Base-by-base conservation (phyloP, 2,329 filamentous ascomycete genomes). In the Neopestalotiopsis rosae region DNA sequence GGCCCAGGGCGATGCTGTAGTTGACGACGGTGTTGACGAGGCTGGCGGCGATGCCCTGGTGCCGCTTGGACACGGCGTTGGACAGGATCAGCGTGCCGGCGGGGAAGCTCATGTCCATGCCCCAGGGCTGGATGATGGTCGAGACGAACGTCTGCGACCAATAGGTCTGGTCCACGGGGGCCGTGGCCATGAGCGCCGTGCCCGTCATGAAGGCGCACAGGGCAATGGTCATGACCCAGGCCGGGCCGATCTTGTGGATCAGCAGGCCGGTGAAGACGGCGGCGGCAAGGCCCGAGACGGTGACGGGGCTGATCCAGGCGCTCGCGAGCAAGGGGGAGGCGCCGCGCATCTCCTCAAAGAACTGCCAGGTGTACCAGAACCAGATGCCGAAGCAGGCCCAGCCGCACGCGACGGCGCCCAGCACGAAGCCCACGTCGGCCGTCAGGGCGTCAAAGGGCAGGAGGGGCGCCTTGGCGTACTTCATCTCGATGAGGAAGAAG, bases 21-120 rank as follows among this genome's bases (percentile, higher is more conserved):
- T 90, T 89, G 62, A 90, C 84, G 40, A 88, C 78, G 0, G 87
- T 89, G 66, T 83, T 86, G 66, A 89, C 83, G 30, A 90, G 73
- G n/a, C 81, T 84, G 2, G 76, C 76, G 5, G 76, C 77, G 17
- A 79, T 74, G 2, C 76, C 77, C 67, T 78, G 77, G 65, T 78
- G 76, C 49, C 73, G 64, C 57, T 72, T 72, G 30, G 69, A 69
- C 10, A 79, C 71, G 5, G 77, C 77, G 68, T 87, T 82, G n/a
- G 80, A 83, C n/a, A 89, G 76, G 40, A 88, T 81, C 4, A 89
- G 72, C 1, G 84, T 87, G 0, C 81, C 84, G 0, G 86, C 83
- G 1, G 87, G 87, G 71, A 88, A 88, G 5, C 79, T 83, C 83
- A 88, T 87, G 71, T 89, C 87, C 85, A 87, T 87, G 1, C 85